A percentile compares a stretch with the other conserved stretches of the same genome.
Evolutionary conservation across 164 flowering plant species (phyloP).

Genomic region (Aristolochia fimbriata): DNA sequence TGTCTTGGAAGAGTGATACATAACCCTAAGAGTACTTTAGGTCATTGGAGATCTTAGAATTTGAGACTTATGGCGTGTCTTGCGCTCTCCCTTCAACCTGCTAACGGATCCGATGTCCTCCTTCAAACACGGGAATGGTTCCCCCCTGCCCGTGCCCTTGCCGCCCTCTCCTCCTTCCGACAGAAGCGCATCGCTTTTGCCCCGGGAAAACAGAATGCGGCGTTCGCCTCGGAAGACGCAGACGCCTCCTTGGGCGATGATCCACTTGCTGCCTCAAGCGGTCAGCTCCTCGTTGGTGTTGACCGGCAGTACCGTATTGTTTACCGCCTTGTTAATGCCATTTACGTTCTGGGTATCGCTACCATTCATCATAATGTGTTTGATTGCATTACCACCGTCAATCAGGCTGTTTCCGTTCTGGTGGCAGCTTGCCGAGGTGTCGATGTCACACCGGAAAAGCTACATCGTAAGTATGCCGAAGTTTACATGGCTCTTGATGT

Average conservation of each 20-base stretch:
- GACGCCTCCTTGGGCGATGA: slow-evolving; percentile 72
- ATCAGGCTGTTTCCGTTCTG: slow-evolving; percentile 82
- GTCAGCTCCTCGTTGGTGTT: slow-evolving; percentile 86
- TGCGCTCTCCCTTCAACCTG: slow-evolving; percentile 83
- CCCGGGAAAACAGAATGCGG: slow-evolving; percentile 14
- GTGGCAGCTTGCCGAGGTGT: slow-evolving; percentile 96
- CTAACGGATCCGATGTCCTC: slow-evolving; percentile 79
- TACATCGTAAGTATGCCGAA: slow-evolving; percentile 72
- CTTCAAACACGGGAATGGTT: slow-evolving; percentile 98
- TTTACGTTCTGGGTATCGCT: slow-evolving; percentile 82
- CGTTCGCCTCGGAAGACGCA: slow-evolving; percentile 9
- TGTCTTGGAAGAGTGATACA: not conserved
- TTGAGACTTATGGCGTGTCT: slow-evolving; percentile 63
- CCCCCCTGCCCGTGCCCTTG: slow-evolving; percentile 88
- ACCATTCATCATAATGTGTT: slow-evolving; percentile 60
- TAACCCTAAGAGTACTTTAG: not conserved
- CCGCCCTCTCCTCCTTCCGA: slow-evolving; percentile 77
- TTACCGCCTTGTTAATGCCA: slow-evolving; percentile 77
- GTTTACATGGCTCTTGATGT: slow-evolving; percentile 89
- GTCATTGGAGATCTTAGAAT: not conserved
- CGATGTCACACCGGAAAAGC: slow-evolving; percentile 90
- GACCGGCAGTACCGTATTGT: slow-evolving; percentile 84
- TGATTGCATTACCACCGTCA: slow-evolving; percentile 81
- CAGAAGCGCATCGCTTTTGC: slow-evolving; percentile 65
- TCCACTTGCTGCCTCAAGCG: slow-evolving; percentile 84